Evolutionary conservation across 1,284 basidiomycete species (phyloP).

Genomic region (Boletus sp.): DNA sequence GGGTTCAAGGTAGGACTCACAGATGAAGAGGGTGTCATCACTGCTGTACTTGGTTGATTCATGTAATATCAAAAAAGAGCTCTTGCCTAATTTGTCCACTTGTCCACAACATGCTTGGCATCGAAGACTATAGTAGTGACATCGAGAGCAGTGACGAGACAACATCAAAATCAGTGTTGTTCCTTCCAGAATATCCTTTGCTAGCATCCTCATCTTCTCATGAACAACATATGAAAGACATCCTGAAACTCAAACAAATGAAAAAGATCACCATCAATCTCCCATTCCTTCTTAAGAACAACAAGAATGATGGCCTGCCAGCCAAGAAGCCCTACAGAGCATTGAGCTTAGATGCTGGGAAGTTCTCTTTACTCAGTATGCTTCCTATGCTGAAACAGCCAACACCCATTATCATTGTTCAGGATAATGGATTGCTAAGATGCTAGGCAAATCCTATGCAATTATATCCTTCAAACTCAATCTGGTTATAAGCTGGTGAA

Average conservation of each 20-base stretch:
- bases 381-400: slow-evolving; percentile 73
- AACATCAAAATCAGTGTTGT: slow-evolving; percentile 16
- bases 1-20: slow-evolving; percentile 24
- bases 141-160: slow-evolving; percentile 56
- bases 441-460: too few relatives aligned
- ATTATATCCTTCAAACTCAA: too few relatives aligned
- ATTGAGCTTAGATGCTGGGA: slow-evolving; percentile 52
- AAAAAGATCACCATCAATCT: slow-evolving; percentile 76
- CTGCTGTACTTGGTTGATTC: slow-evolving; percentile 13
- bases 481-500: too few relatives aligned
- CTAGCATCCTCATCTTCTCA: slow-evolving; percentile 32
- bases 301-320: slow-evolving; percentile 51
- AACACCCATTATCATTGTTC: slow-evolving; percentile 37
- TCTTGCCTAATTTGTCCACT: neutral
- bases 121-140: slow-evolving; percentile 75
- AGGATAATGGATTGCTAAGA: too few relatives aligned
- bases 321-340: slow-evolving; percentile 62
- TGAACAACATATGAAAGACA: too few relatives aligned
- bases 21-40: slow-evolving; percentile 23
- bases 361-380: slow-evolving; percentile 70
- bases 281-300: slow-evolving; percentile 52
- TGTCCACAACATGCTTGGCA: slow-evolving; percentile 59
- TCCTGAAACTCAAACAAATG: slow-evolving; percentile 44
- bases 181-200: slow-evolving; percentile 36
- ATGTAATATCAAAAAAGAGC: neutral